Conservation (phyloP, 108 stramenopile genomes). For the Hondaea fermentalgiana region DNA sequence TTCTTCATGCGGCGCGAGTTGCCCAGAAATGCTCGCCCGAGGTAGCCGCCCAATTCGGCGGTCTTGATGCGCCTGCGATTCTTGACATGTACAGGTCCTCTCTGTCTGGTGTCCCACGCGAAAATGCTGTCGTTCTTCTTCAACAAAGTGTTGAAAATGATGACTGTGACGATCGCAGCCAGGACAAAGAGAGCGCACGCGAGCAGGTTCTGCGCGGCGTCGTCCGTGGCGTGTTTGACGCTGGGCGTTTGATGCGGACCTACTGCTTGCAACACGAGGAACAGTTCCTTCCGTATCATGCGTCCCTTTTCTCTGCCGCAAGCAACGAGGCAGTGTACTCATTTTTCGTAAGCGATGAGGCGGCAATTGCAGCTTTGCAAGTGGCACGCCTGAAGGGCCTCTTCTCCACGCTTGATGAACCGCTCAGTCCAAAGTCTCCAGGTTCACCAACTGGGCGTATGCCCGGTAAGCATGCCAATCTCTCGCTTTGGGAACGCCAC, state of each 20-base stretch:
- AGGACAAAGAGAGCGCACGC: too few relatives aligned
- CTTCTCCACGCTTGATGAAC: background rate
- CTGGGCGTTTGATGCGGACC: background rate
- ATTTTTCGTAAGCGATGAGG: background rate
- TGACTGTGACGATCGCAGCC: too few relatives aligned
- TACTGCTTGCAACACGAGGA: background rate
- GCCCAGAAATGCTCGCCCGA: background rate
- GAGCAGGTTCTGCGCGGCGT: background rate
- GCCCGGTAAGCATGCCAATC: background rate
- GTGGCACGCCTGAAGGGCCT: background rate
- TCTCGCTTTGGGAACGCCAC: background rate
- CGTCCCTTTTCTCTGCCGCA: background rate
- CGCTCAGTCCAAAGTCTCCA: background rate
- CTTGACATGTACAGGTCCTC: too few relatives aligned
- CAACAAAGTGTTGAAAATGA: too few relatives aligned
- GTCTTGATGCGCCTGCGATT: too few relatives aligned
- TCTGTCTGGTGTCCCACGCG: too few relatives aligned
- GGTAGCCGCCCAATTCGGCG: too few relatives aligned
- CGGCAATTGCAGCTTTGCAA: background rate
- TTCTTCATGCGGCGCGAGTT: background rate
- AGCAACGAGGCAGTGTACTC: background rate
- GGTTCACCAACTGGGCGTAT: background rate
- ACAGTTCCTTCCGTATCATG: background rate
- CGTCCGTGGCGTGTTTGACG: background rate
- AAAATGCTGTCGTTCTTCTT: too few relatives aligned